Evolutionary conservation across 192 early-diverging fungal genomes (phyloP).

Genomic region (Coemansia sp.): DNA sequence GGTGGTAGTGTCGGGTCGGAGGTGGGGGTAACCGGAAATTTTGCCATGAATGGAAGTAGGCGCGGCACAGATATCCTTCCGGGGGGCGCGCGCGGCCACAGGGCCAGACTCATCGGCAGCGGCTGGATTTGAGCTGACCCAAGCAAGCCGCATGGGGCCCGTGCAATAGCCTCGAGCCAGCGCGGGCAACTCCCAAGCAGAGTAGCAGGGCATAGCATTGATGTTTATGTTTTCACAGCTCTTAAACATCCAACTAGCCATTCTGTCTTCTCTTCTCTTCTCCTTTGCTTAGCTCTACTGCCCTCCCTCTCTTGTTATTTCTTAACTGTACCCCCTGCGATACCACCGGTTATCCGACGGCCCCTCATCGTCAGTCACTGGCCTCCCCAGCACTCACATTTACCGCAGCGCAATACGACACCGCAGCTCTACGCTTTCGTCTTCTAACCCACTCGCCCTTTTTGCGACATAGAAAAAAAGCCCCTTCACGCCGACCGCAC

Average conservation of each 20-base stretch:
- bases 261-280: conserved; percentile 15
- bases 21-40: conserved; percentile 9
- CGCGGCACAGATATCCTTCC: conserved; percentile 3
- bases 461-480: conserved; percentile 6
- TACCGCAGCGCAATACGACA: neutral
- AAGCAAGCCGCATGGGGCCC: conserved; percentile 3
- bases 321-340: conserved; percentile 3
- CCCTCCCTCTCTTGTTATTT: conserved; percentile 6
- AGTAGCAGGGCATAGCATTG: neutral
- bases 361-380: conserved; percentile 6
- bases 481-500: neutral
- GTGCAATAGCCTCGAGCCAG: neutral
- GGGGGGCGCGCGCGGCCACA: neutral
- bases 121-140: conserved; percentile 8
- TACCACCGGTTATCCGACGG: neutral
- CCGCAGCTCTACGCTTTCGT: neutral
- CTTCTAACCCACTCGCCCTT: neutral
- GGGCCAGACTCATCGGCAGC: neutral
- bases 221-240: conserved; percentile 14
- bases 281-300: conserved; percentile 7
- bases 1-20: conserved; percentile 4
- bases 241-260: conserved; percentile 12
- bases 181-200: neutral
- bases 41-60: conserved; percentile 2
- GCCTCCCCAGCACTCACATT: neutral